These are phyloP conservation scores for Pinus albicaulis DNA, from an alignment of 75 land plant genomes.

Conservation along the genomic window DNA sequence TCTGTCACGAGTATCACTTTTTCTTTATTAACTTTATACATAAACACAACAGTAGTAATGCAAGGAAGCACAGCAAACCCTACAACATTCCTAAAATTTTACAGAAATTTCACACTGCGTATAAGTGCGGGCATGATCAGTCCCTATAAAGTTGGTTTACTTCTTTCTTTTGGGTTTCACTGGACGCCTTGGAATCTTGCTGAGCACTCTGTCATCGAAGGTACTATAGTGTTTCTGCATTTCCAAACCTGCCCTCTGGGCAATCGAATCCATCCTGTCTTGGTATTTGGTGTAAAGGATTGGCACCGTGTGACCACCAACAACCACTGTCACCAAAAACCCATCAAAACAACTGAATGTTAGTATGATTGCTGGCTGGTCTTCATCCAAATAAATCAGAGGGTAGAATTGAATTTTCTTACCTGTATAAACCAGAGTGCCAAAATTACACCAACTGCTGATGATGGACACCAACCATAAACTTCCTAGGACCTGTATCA, in stretches of 20 bases:
- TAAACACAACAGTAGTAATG: no score
- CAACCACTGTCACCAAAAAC: neutral
- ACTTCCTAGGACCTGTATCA: neutral
- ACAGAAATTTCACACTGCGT: no score
- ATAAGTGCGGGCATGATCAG: no score
- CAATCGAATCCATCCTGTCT: neutral
- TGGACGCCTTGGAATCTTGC: conserved; percentile 1
- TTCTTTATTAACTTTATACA: no score
- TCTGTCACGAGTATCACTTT: no score
- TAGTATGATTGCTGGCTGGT: neutral
- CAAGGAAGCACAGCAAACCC: no score
- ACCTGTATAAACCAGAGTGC: neutral
- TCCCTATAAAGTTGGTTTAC: no score
- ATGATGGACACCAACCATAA: neutral
- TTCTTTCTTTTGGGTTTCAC: conserved; percentile 1
- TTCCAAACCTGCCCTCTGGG: neutral
- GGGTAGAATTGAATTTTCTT: neutral
- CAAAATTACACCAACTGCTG: neutral
- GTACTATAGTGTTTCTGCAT: neutral
- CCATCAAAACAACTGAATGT: neutral
- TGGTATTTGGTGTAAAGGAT: neutral
- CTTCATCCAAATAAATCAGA: neutral
- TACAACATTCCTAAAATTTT: no score
- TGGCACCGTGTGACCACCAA: neutral
- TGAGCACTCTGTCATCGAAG: neutral